A percentile compares a stretch with the other conserved stretches of the same genome.
phyloP scores from a whole-genome alignment of 2,329 filamentous ascomycete species.

The Sarocladium kiliense region DNA sequence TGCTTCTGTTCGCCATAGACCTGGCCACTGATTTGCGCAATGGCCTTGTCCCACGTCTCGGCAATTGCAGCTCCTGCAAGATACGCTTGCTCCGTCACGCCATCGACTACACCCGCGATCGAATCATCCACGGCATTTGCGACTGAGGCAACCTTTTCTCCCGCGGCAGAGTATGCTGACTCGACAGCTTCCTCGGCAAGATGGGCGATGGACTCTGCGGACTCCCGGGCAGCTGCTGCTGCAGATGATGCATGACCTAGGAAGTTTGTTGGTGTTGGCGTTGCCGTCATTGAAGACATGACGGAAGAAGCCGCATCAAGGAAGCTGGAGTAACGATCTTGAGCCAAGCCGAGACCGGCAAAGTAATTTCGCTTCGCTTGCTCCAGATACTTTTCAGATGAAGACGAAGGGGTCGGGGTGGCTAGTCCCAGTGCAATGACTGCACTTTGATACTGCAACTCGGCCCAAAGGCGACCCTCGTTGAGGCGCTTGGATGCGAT shows the following conservation, averaged over 20 bases:
- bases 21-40: constrained; percentile 62
- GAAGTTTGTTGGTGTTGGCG: constrained; percentile 51
- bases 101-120: constrained; percentile 39
- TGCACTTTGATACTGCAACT: constrained; percentile 65
- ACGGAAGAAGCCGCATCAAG: constrained; percentile 66
- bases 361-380: constrained; percentile 67
- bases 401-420: constrained; percentile 42
- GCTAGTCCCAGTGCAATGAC: constrained; percentile 60
- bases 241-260: constrained; percentile 43
- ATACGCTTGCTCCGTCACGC: constrained; percentile 32
- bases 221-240: constrained; percentile 43
- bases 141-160: constrained; percentile 35
- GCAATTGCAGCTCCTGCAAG: constrained; percentile 31
- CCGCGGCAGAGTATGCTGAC: constrained; percentile 41
- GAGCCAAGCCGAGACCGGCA: constrained; percentile 70
- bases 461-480: constrained; percentile 66
- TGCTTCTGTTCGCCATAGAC: constrained; percentile 63
- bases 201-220: constrained; percentile 38
- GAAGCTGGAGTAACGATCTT: constrained; percentile 74
- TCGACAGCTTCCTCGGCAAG: constrained; percentile 46
- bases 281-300: constrained; percentile 53
- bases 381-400: constrained; percentile 53
- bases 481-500: constrained; percentile 66
- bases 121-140: constrained; percentile 32
- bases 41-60: constrained; percentile 34